Evolutionary conservation across 2,329 filamentous ascomycete genomes (phyloP), one percentile per base, ranked within the genome.

Genomic region (Cladosporium phlei): DNA sequence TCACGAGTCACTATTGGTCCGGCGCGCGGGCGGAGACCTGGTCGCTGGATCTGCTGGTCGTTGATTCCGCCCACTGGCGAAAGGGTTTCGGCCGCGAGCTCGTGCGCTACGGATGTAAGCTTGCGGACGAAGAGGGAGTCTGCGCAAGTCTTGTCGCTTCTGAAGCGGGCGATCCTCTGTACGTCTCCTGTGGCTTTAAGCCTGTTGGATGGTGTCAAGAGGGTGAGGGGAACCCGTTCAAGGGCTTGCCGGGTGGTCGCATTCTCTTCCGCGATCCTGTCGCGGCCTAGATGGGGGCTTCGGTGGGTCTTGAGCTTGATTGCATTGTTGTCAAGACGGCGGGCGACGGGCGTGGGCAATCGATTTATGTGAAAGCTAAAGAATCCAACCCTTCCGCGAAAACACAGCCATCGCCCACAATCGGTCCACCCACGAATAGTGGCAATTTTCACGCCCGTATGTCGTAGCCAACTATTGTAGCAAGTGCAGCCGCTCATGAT

Each of bases 111-210:
- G 61, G 61, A 3, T 52, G 62, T 5, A 57, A 58, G 30, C 44
- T 48, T 10, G 59, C 61, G 19, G 55, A 40, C 28, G 33, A 46
- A 37, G 76, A 77, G 55, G 85, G 77, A 76, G 83, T 83, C 34
- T 52, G 66, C 16, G 54, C 53, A 17, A 57, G 56, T 33, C 52
- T 59, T 22, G 52, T 61, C 3, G 47, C 45, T 38, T 49, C 51
- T 10, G 35, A 45, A 4, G 25, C 22, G 12, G 51, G 53, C 5
- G 46, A 51, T 19, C 4, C 10, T 4, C 37, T 58, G 14, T 58
- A 58, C 45, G 40, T 50, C 24, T 40, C 49, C 9, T 48, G 46
- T 11, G 35, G 40, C 3, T 49, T 46, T 19, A 25, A 49, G 28
- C 5, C 27, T 19, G 34, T 49, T 7, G 38, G 38, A 4, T 20